These are phyloP conservation scores for Euryodendron excelsum DNA, from an alignment of 148 eudicot species.

Conservation along the genomic window DNA sequence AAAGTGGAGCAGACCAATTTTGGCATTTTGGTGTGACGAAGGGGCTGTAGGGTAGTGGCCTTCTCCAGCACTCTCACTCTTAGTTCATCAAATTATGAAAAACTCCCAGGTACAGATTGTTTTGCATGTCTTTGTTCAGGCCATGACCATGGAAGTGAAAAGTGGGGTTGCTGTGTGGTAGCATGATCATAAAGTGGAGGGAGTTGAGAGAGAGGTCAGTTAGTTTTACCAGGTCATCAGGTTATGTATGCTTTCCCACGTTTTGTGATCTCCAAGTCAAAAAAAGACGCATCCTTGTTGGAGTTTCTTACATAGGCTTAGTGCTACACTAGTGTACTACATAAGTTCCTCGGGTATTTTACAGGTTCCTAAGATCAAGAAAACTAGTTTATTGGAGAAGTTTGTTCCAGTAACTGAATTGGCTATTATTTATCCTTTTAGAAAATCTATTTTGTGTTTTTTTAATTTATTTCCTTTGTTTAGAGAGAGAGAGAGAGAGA, in stretches of 20 bases:
- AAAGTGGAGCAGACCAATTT: no score
- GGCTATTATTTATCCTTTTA: neutral
- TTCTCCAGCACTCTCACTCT: no score
- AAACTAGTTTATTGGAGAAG: neutral
- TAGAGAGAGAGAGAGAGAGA: no score
- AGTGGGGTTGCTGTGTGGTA: neutral
- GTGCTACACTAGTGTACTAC: neutral
- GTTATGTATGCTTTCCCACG: neutral
- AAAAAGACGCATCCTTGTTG: neutral
- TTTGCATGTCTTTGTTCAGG: neutral
- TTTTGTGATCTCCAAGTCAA: slow-evolving; percentile 6
- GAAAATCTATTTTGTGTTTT: neutral
- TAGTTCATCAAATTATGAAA: no score
- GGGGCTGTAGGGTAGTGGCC: no score
- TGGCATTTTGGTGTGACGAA: no score
- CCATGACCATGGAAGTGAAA: neutral
- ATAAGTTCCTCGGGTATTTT: neutral
- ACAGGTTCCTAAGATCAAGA: neutral
- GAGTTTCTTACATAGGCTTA: neutral
- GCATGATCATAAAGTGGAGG: neutral
- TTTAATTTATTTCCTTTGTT: no score
- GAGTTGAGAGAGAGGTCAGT: neutral
- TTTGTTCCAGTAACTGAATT: neutral
- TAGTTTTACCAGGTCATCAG: neutral
- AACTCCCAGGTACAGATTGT: no score